Percentiles rank a stretch among this genome's conserved stretches.
Evolutionary conservation across 441 rosid genomes (phyloP).

Genomic region (Aquilaria agallochum): DNA sequence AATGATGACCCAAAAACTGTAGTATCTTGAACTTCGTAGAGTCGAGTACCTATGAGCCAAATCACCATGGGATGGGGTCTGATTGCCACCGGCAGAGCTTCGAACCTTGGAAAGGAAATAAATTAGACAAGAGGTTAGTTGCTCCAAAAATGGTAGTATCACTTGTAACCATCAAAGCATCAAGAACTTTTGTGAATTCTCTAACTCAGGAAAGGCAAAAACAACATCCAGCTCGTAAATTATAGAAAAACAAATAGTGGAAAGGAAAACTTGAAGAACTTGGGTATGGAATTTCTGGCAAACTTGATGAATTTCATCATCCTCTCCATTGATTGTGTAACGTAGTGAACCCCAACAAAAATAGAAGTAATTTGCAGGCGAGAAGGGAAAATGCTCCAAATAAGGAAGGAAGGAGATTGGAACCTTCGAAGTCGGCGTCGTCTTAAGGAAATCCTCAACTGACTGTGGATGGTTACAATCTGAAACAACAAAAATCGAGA

Average conservation of each 20-base stretch:
- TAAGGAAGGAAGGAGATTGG: conserved; percentile 10
- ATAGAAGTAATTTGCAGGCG: neutral
- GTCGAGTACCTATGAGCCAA: conserved; percentile 34
- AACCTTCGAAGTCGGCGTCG: conserved; percentile 60
- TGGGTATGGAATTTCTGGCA: too few species aligned
- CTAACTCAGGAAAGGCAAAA: too few species aligned
- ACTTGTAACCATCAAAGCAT: too few species aligned
- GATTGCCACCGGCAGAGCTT: conserved; percentile 24
- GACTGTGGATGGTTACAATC: conserved; percentile 87
- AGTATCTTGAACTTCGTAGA: neutral
- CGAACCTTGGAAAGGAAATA: conserved; percentile 33
- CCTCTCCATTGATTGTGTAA: too few species aligned
- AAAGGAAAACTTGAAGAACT: too few species aligned
- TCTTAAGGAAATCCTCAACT: conserved; percentile 63
- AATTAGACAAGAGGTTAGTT: conserved; percentile 2
- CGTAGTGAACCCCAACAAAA: neutral
- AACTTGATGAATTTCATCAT: too few species aligned
- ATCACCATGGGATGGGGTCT: conserved; percentile 32
- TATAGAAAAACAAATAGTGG: too few species aligned
- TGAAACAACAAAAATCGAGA: conserved; percentile 15
- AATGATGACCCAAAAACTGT: neutral
- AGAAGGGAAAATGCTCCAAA: neutral
- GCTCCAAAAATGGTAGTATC: too few species aligned
- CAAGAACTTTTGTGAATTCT: too few species aligned
- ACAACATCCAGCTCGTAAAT: too few species aligned